phyloP scores from a whole-genome alignment of 805 yeast species.

The Starmera quercuum region DNA sequence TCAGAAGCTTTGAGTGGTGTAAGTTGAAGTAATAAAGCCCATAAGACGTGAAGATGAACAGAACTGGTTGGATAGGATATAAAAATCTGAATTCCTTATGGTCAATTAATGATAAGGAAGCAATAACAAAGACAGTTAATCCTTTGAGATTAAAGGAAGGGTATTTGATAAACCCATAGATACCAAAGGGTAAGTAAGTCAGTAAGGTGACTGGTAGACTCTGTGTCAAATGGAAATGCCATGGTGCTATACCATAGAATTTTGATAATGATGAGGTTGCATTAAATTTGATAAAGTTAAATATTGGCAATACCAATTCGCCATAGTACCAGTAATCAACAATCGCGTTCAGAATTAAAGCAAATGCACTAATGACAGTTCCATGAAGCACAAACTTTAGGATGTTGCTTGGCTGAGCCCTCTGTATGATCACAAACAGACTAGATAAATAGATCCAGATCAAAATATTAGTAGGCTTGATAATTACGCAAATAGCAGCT shows the following conservation, averaged over 20 bases:
- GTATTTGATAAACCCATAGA: conserved; percentile 31
- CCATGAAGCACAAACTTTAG: conserved; percentile 16
- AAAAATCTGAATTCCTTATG: conserved; percentile 93
- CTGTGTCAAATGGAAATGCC: conserved; percentile 80
- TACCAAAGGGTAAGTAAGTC: conserved; percentile 55
- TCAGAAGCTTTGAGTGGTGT: conserved; percentile 8
- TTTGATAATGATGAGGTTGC: conserved; percentile 62
- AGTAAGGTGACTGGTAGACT: conserved; percentile 73
- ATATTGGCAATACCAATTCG: conserved; percentile 48
- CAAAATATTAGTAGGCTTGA: conserved; percentile 79
- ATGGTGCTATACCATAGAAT: conserved; percentile 80
- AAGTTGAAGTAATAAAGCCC: conserved; percentile 16
- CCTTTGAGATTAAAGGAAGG: conserved; percentile 19
- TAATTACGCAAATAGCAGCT: conserved; percentile 57
- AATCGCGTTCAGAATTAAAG: conserved; percentile 28
- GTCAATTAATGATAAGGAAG: conserved; percentile 52
- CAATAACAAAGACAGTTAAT: conserved; percentile 35
- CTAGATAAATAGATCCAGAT: conserved; percentile 66
- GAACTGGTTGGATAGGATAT: conserved; percentile 74
- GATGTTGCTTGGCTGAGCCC: conserved; percentile 5
- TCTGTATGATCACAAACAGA: conserved; percentile 6
- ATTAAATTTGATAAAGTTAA: conserved; percentile 71
- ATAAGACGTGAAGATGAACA: conserved; percentile 44
- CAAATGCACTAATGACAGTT: conserved; percentile 13
- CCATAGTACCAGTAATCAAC: conserved; percentile 61